A percentile compares a stretch with the other conserved stretches of the same genome.
Evolutionary conservation across 768 basidiomycete species (phyloP).

Genomic region (Antrodiella citrinella): DNA sequence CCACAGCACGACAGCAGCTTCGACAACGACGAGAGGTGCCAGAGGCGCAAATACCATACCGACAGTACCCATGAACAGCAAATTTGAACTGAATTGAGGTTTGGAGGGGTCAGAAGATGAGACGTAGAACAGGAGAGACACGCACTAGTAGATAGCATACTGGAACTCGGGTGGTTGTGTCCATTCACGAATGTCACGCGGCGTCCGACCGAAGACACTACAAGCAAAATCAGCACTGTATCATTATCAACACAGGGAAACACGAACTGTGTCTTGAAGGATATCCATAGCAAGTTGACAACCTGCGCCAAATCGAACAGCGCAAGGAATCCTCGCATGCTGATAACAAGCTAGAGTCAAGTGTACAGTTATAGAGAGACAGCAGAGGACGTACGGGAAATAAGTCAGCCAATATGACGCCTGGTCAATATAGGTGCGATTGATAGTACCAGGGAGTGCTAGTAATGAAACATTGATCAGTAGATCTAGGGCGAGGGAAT

Average conservation of each 20-base stretch:
- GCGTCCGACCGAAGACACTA: constrained; percentile 80
- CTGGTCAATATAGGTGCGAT: constrained; percentile 86
- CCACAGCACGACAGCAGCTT: constrained; percentile 84
- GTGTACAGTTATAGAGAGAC: background rate
- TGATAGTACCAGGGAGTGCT: constrained; percentile 69
- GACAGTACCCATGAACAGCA: constrained; percentile 90
- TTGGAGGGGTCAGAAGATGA: too few relatives aligned
- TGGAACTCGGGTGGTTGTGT: constrained; percentile 88
- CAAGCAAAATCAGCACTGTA: constrained; percentile 27
- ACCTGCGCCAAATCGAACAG: constrained; percentile 96
- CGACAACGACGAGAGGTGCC: constrained; percentile 82
- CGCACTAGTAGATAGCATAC: constrained; percentile 78
- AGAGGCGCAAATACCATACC: constrained; percentile 91
- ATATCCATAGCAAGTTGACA: constrained; percentile 78
- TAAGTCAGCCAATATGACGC: constrained; percentile 89
- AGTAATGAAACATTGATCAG: constrained; percentile 4
- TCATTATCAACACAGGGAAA: too few relatives aligned
- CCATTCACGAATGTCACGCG: constrained; percentile 84
- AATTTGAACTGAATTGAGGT: background rate
- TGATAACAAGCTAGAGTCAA: constrained; percentile 22
- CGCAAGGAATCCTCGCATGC: constrained; percentile 88
- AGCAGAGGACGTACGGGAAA: constrained; percentile 63
- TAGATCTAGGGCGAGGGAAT: background rate
- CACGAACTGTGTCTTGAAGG: constrained; percentile 80
- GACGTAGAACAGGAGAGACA: constrained; percentile 8